Evolutionary conservation across 768 basidiomycete genomes (phyloP), one percentile per base, ranked within the genome.

Genomic region (Pleurotus ostreatus): DNA sequence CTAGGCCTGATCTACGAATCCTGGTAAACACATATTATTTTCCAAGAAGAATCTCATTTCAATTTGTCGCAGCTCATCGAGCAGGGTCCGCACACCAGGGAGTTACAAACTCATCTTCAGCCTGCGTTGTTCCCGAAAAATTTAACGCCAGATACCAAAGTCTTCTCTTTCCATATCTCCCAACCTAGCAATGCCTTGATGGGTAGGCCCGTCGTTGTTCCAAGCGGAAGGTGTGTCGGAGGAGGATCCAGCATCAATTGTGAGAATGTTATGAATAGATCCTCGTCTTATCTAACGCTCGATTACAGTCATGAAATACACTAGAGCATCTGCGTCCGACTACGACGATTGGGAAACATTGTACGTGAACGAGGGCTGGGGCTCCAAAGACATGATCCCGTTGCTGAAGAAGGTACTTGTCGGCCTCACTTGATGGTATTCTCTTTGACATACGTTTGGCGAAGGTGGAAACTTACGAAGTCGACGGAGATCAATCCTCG

Each of bases 1-100:
- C 82, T 0, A 78, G 84, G 41, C 78, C 83, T 0, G 64, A 69
- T 2, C 65, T 88, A 49, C 81, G 74, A 60, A 83, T 88, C 46
- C 77, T 88, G 11, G 78, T 77, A 59, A 51, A 70, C 0, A 71
- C 71, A 56, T 56, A 74, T 6, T 22, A 67, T 22, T 70, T 64
- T 2, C 61, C 34, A 49, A n/a, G 2, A 49, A n/a, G 1, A 12
- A 23, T 7, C 2, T 53, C 23, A 18, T 12, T 18, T 16, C 48
- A 11, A 40, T 44, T 53, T 5, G 7, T 44, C 20, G 41, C 71
- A 80, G 39, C 46, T 79, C 46, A 56, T 81, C 11, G 79, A 81
- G 61, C 70, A 70, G 5, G 79, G 79, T 1, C 66, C 68, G 4
- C 68, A 73, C 34, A 74, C 76, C 0, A 60, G 61, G 7, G 67